phyloP scores from a whole-genome alignment of 1,284 basidiomycete species.

The Veloboletus limbatus region DNA sequence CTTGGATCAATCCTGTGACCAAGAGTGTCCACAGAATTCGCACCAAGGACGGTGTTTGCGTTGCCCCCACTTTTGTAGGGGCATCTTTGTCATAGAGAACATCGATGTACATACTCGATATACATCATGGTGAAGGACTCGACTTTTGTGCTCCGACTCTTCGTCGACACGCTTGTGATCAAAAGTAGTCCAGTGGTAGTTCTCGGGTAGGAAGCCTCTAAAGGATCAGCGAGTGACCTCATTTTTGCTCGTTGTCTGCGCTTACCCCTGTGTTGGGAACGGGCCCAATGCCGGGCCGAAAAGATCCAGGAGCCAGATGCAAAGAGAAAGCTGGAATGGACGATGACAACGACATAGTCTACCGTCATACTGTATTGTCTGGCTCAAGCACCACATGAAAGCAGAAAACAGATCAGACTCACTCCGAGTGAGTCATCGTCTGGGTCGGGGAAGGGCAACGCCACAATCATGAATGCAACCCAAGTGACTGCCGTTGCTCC shows the following conservation, averaged over 20 bases:
- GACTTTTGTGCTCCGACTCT: not conserved
- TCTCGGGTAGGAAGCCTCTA: no score
- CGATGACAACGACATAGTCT: slow-evolving; percentile 64
- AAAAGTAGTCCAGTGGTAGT: not conserved
- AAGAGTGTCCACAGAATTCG: slow-evolving; percentile 80
- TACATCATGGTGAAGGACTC: not conserved
- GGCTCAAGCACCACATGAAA: slow-evolving; percentile 3
- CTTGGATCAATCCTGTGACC: slow-evolving; percentile 87
- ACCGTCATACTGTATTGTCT: not conserved
- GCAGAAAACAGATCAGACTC: slow-evolving; percentile 12
- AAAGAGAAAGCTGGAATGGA: slow-evolving; percentile 59
- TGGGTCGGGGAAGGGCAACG: slow-evolving; percentile 56
- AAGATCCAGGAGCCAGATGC: slow-evolving; percentile 56
- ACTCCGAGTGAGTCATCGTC: slow-evolving; percentile 63
- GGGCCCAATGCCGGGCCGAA: slow-evolving; percentile 62
- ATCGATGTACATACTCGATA: slow-evolving; percentile 5
- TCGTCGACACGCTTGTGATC: no score
- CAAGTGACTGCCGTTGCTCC: slow-evolving; percentile 55
- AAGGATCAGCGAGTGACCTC: no score
- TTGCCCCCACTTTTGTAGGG: slow-evolving; percentile 79
- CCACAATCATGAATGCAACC: slow-evolving; percentile 56
- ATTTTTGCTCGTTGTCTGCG: slow-evolving; percentile 7
- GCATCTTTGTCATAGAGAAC: slow-evolving; percentile 78
- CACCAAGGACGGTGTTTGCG: slow-evolving; percentile 80
- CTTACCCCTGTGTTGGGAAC: slow-evolving; percentile 29